Percentiles rank a stretch among this genome's conserved stretches.
phyloP scores from a whole-genome alignment of 441 rosid species.

The Pelargonium citronellum region DNA sequence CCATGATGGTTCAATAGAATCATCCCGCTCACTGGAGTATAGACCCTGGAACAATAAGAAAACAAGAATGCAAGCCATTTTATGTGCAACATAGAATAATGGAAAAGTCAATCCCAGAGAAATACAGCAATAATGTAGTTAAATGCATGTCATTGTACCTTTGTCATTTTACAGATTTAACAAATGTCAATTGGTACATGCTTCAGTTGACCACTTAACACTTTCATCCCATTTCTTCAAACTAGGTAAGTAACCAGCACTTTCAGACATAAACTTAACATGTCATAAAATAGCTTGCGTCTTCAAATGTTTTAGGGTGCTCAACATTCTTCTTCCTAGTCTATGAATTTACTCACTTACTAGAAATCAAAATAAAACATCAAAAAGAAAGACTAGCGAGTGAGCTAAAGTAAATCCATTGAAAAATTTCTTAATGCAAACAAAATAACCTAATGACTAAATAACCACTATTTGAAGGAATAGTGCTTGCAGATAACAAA shows the following conservation, averaged over 20 bases:
- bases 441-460: not conserved
- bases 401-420: not conserved
- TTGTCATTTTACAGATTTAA: no score
- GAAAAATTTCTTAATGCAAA: not conserved
- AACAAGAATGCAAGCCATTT: slow-evolving; percentile 16
- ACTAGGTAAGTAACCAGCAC: not conserved
- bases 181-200: not conserved
- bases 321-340: not conserved
- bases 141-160: not conserved
- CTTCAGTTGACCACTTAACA: no score
- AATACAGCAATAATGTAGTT: not conserved
- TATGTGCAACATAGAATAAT: not conserved
- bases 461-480: not conserved
- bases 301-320: not conserved
- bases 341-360: not conserved
- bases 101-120: not conserved
- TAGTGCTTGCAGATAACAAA: not conserved
- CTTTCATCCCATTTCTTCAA: no score
- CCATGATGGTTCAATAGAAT: slow-evolving; percentile 72
- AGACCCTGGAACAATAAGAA: slow-evolving; percentile 49
- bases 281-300: not conserved
- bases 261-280: not conserved
- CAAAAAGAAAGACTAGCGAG: not conserved
- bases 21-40: slow-evolving; percentile 60
- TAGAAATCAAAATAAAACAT: not conserved